These are phyloP conservation scores for Pichia inconspicua DNA, from an alignment of 1,139 yeast genomes.

Conservation along the genomic window DNA sequence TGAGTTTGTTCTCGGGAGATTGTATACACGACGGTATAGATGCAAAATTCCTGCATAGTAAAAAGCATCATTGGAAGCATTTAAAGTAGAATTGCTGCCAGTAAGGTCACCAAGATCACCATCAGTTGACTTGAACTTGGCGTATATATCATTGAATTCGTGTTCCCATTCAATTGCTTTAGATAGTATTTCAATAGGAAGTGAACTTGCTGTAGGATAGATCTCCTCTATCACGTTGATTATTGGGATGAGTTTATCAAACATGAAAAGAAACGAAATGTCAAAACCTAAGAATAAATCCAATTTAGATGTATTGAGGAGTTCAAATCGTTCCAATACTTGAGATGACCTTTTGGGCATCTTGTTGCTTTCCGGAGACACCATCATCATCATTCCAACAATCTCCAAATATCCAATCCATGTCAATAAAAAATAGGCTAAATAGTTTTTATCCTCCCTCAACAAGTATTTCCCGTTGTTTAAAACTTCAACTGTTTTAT, in stretches of 20 bases:
- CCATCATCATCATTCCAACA: conserved; percentile 12
- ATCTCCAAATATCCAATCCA: conserved; percentile 15
- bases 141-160: conserved; percentile 6
- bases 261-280: conserved; percentile 7
- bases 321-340: conserved; percentile 4
- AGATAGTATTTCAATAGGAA: conserved; percentile 7
- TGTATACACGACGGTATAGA: conserved; percentile 10
- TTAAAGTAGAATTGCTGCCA: conserved; percentile 3
- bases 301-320: conserved; percentile 7
- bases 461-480: conserved; percentile 7
- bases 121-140: conserved; percentile 4
- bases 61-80: conserved; percentile 8
- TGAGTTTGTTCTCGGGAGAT: conserved; percentile 5
- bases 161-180: conserved; percentile 13
- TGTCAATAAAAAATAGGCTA: conserved; percentile 7
- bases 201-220: neutral
- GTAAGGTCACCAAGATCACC: conserved; percentile 5
- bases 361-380: conserved; percentile 7
- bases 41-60: conserved; percentile 10
- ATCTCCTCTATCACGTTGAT: conserved; percentile 7
- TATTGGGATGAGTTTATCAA: conserved; percentile 10
- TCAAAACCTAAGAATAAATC: conserved; percentile 14
- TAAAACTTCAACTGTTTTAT: neutral
- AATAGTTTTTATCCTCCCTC: conserved; percentile 5
- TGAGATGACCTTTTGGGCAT: conserved; percentile 9